These are phyloP conservation scores for Micractinium sp. DNA, from an alignment of 139 green algal species.

Conservation along the genomic window DNA sequence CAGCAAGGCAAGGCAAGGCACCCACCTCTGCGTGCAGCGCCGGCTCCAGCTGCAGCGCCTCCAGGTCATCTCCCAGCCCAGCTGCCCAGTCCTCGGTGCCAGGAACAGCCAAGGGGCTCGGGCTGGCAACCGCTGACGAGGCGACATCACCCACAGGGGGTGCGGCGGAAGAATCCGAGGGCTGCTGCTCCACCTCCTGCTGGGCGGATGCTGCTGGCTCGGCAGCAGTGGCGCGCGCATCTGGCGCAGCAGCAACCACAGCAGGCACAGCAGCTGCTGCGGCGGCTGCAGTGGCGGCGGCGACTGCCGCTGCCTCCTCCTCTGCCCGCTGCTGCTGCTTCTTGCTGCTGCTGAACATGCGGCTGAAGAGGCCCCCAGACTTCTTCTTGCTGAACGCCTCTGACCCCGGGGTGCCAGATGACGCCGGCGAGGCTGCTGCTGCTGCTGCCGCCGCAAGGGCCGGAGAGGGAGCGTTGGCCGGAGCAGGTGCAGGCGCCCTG, in stretches of 20 bases:
- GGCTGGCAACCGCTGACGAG: not conserved
- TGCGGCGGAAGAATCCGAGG: not conserved
- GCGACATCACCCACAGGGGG: not conserved
- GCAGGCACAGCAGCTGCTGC: not conserved
- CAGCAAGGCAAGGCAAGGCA: not conserved
- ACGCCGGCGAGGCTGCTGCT: not conserved
- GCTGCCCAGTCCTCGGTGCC: not conserved
- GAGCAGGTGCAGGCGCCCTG: not conserved
- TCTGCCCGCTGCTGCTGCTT: not conserved
- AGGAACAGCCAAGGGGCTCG: not conserved
- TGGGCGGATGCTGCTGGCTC: not conserved
- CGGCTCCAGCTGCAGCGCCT: not conserved
- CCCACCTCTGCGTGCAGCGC: conserved; percentile 9
- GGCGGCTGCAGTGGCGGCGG: not conserved
- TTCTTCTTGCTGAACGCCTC: not conserved
- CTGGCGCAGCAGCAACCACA: not conserved
- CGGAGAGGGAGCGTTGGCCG: not conserved
- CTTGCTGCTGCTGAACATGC: conserved; percentile 29
- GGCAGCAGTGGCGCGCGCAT: not conserved
- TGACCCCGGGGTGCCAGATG: not conserved
- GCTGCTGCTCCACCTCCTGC: not conserved
- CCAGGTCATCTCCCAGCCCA: not conserved
- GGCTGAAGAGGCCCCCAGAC: conserved; percentile 2
- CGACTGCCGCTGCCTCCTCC: not conserved
- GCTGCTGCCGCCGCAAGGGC: not conserved